A percentile compares a stretch with the other conserved stretches of the same genome.
Evolutionary conservation across 768 basidiomycete genomes (phyloP).

Genomic region (Tylopilus felleus): DNA sequence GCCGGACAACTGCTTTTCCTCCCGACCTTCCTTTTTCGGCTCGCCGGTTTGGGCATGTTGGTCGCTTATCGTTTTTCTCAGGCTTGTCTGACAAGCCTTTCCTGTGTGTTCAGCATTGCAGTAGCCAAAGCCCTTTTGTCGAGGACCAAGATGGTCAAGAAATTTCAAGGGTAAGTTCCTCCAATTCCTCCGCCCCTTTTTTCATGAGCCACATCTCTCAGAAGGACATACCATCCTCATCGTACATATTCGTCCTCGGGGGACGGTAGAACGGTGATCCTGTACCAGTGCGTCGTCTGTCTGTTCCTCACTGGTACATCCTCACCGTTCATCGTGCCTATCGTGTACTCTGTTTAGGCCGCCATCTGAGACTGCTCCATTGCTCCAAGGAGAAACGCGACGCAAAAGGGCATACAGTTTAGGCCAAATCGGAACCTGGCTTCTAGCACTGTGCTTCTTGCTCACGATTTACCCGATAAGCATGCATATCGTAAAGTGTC

Average conservation of each 20-base stretch:
- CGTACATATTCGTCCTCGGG: too few species aligned
- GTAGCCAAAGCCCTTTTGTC: neutral
- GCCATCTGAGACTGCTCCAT: neutral
- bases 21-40: too few species aligned
- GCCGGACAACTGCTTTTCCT: too few species aligned
- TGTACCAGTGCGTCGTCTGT: neutral
- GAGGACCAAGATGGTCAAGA: neutral
- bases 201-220: neutral
- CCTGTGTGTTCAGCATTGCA: neutral
- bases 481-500: conserved; percentile 4
- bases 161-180: neutral
- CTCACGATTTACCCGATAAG: neutral
- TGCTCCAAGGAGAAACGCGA: neutral
- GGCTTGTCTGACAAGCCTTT: too few species aligned
- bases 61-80: too few species aligned
- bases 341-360: neutral
- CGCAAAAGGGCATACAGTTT: neutral
- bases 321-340: neutral
- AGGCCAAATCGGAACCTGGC: neutral
- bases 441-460: neutral
- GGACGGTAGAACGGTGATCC: neutral
- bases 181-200: neutral
- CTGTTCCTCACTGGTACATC: too few species aligned
- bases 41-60: too few species aligned
- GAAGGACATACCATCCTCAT: neutral